Evolutionary conservation across 225 moss, liverwort and hornwort species (phyloP).

Genomic region (Polytrichum formosum): DNA sequence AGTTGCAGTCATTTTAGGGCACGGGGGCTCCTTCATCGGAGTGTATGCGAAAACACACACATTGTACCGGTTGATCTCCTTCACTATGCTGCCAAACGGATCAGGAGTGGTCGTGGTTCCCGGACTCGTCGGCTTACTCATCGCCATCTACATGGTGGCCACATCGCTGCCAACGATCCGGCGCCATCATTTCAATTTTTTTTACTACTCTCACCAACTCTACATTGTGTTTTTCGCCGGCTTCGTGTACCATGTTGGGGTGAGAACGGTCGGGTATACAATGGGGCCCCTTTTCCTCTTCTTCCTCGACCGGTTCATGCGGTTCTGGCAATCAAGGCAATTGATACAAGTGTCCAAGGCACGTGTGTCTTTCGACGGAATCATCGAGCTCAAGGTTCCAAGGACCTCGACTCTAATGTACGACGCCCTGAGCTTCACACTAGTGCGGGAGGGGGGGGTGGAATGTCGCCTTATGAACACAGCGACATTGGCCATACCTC

Average conservation of each 20-base stretch:
- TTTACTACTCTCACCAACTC: conserved; percentile 26
- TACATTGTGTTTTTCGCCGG: conserved; percentile 25
- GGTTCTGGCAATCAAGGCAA: conserved; percentile 17
- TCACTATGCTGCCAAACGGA: conserved; percentile 3
- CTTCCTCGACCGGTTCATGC: conserved; percentile 31
- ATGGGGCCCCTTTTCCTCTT: conserved; percentile 20
- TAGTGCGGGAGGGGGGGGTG: too few relatives aligned
- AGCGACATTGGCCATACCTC: too few relatives aligned
- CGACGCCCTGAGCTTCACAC: conserved; percentile 2
- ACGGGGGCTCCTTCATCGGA: conserved; percentile 12
- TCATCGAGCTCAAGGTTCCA: conserved; percentile 27
- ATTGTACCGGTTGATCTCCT: neutral
- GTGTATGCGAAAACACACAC: conserved; percentile 6
- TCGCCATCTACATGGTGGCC: conserved; percentile 14
- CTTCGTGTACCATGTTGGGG: conserved; percentile 18
- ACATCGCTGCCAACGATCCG: conserved; percentile 16
- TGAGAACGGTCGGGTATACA: conserved; percentile 8
- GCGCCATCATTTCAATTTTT: conserved; percentile 16
- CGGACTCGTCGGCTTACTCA: conserved; percentile 15
- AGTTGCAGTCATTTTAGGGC: conserved; percentile 13
- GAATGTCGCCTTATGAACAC: too few relatives aligned
- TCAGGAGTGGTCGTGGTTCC: conserved; percentile 7
- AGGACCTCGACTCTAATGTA: conserved; percentile 13
- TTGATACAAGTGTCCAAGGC: conserved; percentile 4
- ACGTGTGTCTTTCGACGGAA: conserved; percentile 10